Percentiles rank a stretch among this genome's conserved stretches.
Evolutionary conservation across 1,139 yeast genomes (phyloP).

Genomic region (Yamadazyma atlantica): DNA sequence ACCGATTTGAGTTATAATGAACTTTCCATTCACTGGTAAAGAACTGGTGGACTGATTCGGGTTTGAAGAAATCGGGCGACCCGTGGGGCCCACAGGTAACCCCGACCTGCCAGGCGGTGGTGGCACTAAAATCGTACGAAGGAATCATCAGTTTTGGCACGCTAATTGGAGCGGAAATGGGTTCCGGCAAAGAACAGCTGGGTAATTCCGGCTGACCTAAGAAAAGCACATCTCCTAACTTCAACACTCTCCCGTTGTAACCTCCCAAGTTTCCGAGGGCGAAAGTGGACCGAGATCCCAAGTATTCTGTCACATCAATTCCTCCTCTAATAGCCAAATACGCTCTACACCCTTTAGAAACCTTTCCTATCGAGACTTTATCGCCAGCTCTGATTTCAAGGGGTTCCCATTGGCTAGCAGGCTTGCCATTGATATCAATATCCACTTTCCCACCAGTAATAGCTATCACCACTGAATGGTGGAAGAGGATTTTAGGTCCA

Average conservation of each 20-base stretch:
- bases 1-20: conserved; percentile 94
- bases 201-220: conserved; percentile 73
- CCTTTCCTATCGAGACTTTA: conserved; percentile 75
- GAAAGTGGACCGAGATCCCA: conserved; percentile 95
- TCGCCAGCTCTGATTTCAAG: conserved; percentile 71
- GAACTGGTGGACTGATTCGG: conserved; percentile 74
- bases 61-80: conserved; percentile 86
- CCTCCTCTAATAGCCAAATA: conserved; percentile 92
- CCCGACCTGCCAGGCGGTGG: conserved; percentile 79
- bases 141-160: conserved; percentile 65
- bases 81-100: conserved; percentile 98
- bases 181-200: conserved; percentile 70
- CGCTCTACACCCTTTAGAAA: conserved; percentile 80
- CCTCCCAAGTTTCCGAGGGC: conserved; percentile 96
- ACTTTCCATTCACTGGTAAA: conserved; percentile 84
- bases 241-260: conserved; percentile 85
- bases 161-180: conserved; percentile 59
- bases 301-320: conserved; percentile 87
- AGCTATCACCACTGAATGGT: conserved; percentile 72
- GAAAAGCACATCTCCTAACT: conserved; percentile 88
- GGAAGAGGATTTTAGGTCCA: conserved; percentile 87
- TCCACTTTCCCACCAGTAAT: conserved; percentile 81
- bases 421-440: conserved; percentile 62
- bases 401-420: conserved; percentile 66
- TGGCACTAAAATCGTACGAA: conserved; percentile 31